Base-by-base conservation (phyloP, 1,284 basidiomycete genomes). In the Ganoderma lucidum region DNA sequence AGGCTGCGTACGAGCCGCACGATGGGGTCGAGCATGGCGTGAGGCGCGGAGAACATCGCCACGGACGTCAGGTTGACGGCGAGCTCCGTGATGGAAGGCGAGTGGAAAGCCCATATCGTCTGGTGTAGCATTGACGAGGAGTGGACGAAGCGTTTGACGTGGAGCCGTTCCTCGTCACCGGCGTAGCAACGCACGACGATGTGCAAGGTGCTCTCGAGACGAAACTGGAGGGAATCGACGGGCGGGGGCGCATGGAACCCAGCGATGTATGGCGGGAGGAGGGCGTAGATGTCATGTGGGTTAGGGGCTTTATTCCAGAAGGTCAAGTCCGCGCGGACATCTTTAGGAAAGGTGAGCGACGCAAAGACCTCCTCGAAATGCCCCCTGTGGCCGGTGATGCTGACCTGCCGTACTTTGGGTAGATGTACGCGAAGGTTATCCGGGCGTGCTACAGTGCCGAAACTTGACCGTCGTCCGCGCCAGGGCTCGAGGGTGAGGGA, bases 11-110 rank as follows among this genome's bases (percentile, higher is more conserved):
- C 6, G 53, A 39, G 56, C 2, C 35, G n/a, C 6, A 59, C 17
- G 35, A 30, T 17, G 56, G 35, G 35, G 5, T 37, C 32, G 32
- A 32, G 17, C 19, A 19, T 32, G n/a, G 17, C 30, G 53, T 32
- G 4, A 3, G 56, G 35, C 8, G 19, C 8, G 35, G 35, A 37
- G 55, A 56, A 56, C 32, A 17, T 35, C 9, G 30, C 14, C 19
- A n/a, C 32, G 35, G 56, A n/a, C 9, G 56, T 59, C 56, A 59
- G 35, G 35, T 59, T 59, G 19, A 59, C 15, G 19, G 56, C 56
- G 19, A 59, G 35, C n/a, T n/a, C 19, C 1, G 32, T 35, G 35
- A 59, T 17, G 15, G 17, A 19, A 2, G 56, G 56, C 10, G 12
- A n/a, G 35, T 8, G 56, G 35, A 59, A 59, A 2, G 56, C 10